Evolutionary conservation across 257 asterid genomes (phyloP).

Genomic region (Solanum virginianum): DNA sequence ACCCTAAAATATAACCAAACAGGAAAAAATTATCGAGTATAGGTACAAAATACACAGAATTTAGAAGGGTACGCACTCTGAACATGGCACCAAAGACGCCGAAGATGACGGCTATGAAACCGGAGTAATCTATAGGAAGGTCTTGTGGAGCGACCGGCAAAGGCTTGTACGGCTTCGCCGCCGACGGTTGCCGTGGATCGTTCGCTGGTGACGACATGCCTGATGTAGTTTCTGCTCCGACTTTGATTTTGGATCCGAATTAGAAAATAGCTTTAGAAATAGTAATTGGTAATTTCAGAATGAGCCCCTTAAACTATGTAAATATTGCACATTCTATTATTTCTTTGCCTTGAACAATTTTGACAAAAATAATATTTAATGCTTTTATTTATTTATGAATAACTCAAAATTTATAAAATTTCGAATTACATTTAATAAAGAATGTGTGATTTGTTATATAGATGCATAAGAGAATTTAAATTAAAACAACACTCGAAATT

Average conservation of each 20-base stretch:
- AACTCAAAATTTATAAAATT: too few relatives aligned
- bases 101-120: conserved; percentile 68
- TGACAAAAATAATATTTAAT: too few relatives aligned
- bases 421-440: too few relatives aligned
- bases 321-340: neutral
- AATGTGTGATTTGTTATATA: too few relatives aligned
- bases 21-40: neutral
- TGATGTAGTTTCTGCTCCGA: neutral
- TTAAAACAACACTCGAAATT: too few relatives aligned
- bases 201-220: neutral
- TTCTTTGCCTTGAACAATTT: too few relatives aligned
- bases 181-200: neutral
- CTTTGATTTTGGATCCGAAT: neutral
- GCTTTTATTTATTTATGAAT: too few relatives aligned
- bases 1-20: neutral
- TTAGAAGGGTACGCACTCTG: conserved; percentile 1
- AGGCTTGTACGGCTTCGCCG: neutral
- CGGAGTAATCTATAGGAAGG: conserved; percentile 73
- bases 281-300: neutral
- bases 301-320: neutral
- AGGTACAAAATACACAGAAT: neutral
- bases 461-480: too few relatives aligned
- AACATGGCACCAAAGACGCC: conserved; percentile 83
- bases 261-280: neutral
- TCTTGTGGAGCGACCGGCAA: conserved; percentile 40